Evolutionary conservation across 1,139 yeast species (phyloP).

Genomic region (Pichia sp.): DNA sequence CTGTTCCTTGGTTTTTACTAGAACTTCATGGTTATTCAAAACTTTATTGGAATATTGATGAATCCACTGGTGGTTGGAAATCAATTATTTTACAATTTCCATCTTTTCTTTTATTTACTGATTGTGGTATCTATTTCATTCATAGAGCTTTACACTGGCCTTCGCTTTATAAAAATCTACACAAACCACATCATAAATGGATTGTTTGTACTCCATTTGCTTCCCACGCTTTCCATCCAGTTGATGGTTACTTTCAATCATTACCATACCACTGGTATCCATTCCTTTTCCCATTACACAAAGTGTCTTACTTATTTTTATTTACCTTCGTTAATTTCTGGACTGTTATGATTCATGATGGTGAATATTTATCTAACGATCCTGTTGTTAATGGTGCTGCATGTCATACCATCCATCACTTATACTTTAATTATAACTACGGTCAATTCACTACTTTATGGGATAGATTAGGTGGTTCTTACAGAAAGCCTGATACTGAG

Average conservation of each 20-base stretch:
- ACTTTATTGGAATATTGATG: slow-evolving; percentile 61
- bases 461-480: slow-evolving; percentile 93
- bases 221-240: slow-evolving; percentile 97
- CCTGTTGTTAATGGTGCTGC: slow-evolving; percentile 97
- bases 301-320: slow-evolving; percentile 68
- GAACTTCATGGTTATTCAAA: slow-evolving; percentile 81
- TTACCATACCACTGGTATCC: slow-evolving; percentile 91
- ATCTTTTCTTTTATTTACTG: slow-evolving; percentile 82
- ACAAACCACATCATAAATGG: slow-evolving; percentile 99
- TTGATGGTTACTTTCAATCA: slow-evolving; percentile 91
- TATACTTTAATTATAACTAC: slow-evolving; percentile 93
- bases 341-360: slow-evolving; percentile 99
- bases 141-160: slow-evolving; percentile 96
- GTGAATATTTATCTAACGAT: slow-evolving; percentile 88
- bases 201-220: slow-evolving; percentile 97
- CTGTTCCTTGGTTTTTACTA: slow-evolving; percentile 81
- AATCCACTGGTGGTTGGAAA: slow-evolving; percentile 63
- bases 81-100: slow-evolving; percentile 65
- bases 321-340: slow-evolving; percentile 92
- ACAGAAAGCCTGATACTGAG: slow-evolving; percentile 86
- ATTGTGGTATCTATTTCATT: slow-evolving; percentile 82
- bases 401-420: slow-evolving; percentile 93
- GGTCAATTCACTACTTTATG: slow-evolving; percentile 97
- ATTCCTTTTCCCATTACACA: slow-evolving; percentile 85
- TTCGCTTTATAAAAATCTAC: slow-evolving; percentile 70